A percentile compares a stretch with the other conserved stretches of the same genome.
Conservation (phyloP, 2,329 filamentous ascomycete genomes). For the Xylaria sp. region DNA sequence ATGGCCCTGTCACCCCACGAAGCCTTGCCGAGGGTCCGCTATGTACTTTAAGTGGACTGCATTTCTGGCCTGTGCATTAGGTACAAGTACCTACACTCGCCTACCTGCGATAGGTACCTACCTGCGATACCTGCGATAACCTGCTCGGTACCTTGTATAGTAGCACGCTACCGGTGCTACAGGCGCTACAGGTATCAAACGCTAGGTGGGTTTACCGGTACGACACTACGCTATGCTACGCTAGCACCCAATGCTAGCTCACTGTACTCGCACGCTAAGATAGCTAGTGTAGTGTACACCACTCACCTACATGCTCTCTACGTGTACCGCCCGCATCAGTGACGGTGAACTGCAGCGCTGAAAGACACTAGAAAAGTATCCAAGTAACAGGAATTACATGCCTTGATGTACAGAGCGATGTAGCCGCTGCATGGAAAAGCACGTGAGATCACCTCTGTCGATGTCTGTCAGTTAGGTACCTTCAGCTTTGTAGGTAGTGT, state of each 20-base stretch:
- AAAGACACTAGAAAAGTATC: not conserved
- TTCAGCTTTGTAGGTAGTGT: not conserved
- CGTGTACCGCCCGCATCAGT: not conserved
- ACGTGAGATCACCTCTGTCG: not conserved
- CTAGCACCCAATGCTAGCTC: no score
- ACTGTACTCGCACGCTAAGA: no score
- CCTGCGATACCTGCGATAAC: not conserved
- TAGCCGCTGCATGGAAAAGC: not conserved
- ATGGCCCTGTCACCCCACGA: constrained; percentile 19
- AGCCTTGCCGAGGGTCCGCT: constrained; percentile 8
- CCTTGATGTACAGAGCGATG: not conserved
- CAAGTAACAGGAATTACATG: not conserved
- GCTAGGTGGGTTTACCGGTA: no score
- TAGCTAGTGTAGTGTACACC: not conserved
- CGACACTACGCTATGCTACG: no score
- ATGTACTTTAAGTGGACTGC: constrained; percentile 7
- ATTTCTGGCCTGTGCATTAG: constrained; percentile 6
- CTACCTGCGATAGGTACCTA: not conserved
- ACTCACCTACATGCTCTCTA: not conserved
- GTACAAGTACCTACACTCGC: not conserved
- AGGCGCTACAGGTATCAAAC: not conserved
- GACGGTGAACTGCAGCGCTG: not conserved
- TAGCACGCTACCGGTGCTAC: not conserved
- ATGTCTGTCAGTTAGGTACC: not conserved
- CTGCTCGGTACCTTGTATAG: not conserved